Conservation (phyloP, 2,329 filamentous ascomycete genomes). For the Penicillium sp. region DNA sequence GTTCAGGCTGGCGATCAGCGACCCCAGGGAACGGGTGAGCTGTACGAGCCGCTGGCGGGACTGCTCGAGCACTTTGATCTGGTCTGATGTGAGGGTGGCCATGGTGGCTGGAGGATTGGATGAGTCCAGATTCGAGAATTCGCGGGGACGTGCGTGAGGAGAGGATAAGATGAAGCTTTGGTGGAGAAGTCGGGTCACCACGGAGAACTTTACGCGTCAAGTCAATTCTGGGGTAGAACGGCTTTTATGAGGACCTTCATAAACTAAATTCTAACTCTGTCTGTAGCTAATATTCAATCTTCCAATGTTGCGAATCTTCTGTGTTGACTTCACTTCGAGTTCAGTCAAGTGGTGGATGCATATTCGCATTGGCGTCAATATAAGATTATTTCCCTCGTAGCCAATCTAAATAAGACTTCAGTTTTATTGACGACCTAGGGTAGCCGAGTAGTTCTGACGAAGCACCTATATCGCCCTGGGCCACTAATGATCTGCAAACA, state of each 20-base stretch:
- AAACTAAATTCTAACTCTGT: too few relatives aligned
- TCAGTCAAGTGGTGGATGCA: too few relatives aligned
- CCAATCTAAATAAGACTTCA: too few relatives aligned
- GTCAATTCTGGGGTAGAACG: neutral
- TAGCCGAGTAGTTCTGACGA: too few relatives aligned
- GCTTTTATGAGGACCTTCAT: neutral
- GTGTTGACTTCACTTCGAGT: too few relatives aligned
- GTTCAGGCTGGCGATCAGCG: conserved; percentile 58
- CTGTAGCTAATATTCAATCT: too few relatives aligned
- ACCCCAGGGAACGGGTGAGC: conserved; percentile 63
- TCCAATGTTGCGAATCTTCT: too few relatives aligned
- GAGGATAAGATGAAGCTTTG: neutral
- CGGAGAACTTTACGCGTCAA: neutral
- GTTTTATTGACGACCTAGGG: too few relatives aligned
- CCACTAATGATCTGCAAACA: too few relatives aligned
- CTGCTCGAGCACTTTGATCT: conserved; percentile 63
- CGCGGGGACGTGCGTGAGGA: neutral
- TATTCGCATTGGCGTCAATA: too few relatives aligned
- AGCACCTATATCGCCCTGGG: too few relatives aligned
- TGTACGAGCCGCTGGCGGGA: conserved; percentile 64
- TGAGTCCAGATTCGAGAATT: neutral
- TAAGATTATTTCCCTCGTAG: too few relatives aligned
- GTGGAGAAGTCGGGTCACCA: neutral
- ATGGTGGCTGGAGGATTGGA: conserved; percentile 20
- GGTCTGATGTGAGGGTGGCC: conserved; percentile 38